Conservation (phyloP, 306 rosid genomes). For the Lotus japonicus region DNA sequence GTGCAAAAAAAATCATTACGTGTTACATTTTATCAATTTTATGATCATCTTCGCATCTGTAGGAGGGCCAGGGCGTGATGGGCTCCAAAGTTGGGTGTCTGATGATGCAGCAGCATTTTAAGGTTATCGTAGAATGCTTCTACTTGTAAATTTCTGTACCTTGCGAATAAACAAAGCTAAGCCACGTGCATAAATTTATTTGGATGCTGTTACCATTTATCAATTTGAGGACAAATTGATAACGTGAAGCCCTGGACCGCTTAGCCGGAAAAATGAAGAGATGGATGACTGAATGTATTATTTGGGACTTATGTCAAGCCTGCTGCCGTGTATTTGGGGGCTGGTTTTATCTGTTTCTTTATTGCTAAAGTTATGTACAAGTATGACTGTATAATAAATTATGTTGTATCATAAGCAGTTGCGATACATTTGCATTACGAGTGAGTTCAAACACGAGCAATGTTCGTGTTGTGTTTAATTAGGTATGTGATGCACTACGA, state of each 20-base stretch:
- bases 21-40: background rate
- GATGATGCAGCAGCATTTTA: slow-evolving; percentile 9
- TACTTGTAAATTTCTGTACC: slow-evolving; percentile 25
- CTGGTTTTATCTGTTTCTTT: slow-evolving; percentile 2
- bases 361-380: background rate
- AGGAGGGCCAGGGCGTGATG: slow-evolving; percentile 22
- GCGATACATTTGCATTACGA: background rate
- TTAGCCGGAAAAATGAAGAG: background rate
- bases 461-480: background rate
- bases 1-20: background rate
- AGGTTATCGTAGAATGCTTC: slow-evolving; percentile 5
- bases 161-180: slow-evolving; percentile 17
- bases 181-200: slow-evolving; percentile 3
- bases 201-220: slow-evolving; percentile 11
- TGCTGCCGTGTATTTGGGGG: slow-evolving; percentile 2
- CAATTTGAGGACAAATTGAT: slow-evolving; percentile 16
- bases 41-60: slow-evolving; percentile 16
- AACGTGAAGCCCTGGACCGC: slow-evolving; percentile 8
- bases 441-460: background rate
- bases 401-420: slow-evolving; percentile 20
- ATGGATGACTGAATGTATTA: background rate
- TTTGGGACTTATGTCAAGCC: slow-evolving; percentile 2
- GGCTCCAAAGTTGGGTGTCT: slow-evolving; percentile 12
- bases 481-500: background rate
- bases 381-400: background rate